These are phyloP conservation scores for Allium fistulosum DNA, from an alignment of 106 monocot species.

Conservation along the genomic window DNA sequence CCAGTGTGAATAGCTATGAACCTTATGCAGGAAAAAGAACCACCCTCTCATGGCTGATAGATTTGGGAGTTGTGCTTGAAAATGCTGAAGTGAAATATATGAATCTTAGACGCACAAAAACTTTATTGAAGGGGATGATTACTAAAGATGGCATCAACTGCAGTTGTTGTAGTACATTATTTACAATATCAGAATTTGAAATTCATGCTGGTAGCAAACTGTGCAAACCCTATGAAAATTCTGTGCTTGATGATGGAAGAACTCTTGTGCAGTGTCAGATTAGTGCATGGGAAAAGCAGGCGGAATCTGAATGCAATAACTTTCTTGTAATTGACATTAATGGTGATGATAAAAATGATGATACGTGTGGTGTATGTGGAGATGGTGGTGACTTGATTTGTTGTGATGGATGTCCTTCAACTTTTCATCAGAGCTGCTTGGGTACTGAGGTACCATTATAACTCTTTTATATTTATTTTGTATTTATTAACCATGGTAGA, in stretches of 20 bases:
- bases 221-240: constrained; percentile 33
- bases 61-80: constrained; percentile 36
- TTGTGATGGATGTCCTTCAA: constrained; percentile 79
- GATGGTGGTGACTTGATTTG: constrained; percentile 85
- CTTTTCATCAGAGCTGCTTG: constrained; percentile 67
- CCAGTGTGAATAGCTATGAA: constrained; percentile 29
- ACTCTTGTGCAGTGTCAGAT: constrained; percentile 45
- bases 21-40: constrained; percentile 61
- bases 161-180: constrained; percentile 51
- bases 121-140: constrained; percentile 40
- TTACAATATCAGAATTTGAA: constrained; percentile 55
- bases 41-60: constrained; percentile 76
- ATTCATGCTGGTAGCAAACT: constrained; percentile 58
- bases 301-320: constrained; percentile 29
- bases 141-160: constrained; percentile 75
- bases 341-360: constrained; percentile 76
- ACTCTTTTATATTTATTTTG: neutral
- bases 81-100: constrained; percentile 70
- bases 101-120: constrained; percentile 22
- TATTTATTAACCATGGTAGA: neutral
- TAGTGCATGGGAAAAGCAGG: constrained; percentile 57
- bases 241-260: constrained; percentile 29
- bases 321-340: constrained; percentile 25
- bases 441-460: constrained; percentile 43
- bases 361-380: constrained; percentile 78